Percentiles rank a stretch among this genome's conserved stretches.
Evolutionary conservation across 1,284 basidiomycete species (phyloP).

Genomic region (Naganishia albida): DNA sequence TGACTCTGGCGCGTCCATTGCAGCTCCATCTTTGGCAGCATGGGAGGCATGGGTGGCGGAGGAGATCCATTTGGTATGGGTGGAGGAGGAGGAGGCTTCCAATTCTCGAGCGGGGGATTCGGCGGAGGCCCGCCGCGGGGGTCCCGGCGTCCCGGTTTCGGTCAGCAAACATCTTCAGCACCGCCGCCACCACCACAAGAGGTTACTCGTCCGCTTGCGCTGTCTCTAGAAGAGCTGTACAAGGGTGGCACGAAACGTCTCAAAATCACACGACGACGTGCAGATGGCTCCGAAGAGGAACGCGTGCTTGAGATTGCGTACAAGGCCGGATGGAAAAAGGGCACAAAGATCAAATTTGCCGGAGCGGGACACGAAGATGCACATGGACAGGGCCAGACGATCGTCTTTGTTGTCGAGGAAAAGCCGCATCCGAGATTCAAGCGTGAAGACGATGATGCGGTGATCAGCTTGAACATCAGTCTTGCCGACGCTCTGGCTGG

Average conservation of each 20-base stretch:
- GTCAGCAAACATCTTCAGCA: constrained; percentile 47
- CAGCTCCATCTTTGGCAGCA: constrained; percentile 67
- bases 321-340: constrained; percentile 67
- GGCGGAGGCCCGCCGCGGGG: constrained; percentile 37
- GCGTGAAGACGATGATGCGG: constrained; percentile 78
- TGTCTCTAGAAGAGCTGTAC: constrained; percentile 90
- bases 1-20: constrained; percentile 1
- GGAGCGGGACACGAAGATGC: constrained; percentile 79
- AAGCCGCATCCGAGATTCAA: constrained; percentile 75
- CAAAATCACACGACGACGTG: constrained; percentile 75
- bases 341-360: constrained; percentile 88
- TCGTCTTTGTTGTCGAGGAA: constrained; percentile 89
- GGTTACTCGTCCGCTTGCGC: constrained; percentile 78
- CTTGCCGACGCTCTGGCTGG: constrained; percentile 79
- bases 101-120: constrained; percentile 35
- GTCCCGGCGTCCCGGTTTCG: constrained; percentile 35
- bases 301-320: constrained; percentile 89
- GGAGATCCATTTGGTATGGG: constrained; percentile 43
- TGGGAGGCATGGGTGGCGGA: constrained; percentile 44
- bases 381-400: constrained; percentile 68
- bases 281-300: constrained; percentile 76
- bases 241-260: constrained; percentile 83
- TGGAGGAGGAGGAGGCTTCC: constrained; percentile 38
- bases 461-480: constrained; percentile 64
- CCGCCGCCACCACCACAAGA: constrained; percentile 59